phyloP scores from a whole-genome alignment of 371 early-diverging fungal genomes.

The Mortierella sp. region DNA sequence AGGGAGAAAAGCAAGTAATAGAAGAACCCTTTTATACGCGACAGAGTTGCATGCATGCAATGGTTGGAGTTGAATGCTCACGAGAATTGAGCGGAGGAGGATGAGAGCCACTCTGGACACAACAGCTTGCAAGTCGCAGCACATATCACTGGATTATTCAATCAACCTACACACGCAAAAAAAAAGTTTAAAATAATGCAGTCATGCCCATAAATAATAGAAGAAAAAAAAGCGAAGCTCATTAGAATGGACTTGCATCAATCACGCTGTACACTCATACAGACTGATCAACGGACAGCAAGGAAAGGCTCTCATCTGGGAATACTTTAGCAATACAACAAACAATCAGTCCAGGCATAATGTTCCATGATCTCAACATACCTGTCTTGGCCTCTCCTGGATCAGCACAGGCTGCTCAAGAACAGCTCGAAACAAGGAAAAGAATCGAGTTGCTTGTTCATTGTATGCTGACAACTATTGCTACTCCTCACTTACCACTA shows the following conservation, averaged over 20 bases:
- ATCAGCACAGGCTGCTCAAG: constrained; percentile 42
- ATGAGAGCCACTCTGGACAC: constrained; percentile 9
- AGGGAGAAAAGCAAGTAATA: neutral
- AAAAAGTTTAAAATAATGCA: neutral
- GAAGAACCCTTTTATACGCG: constrained; percentile 13
- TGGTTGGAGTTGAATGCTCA: neutral
- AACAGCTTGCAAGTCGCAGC: constrained; percentile 22
- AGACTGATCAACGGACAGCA: neutral
- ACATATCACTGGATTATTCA: constrained; percentile 18
- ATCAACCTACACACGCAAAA: too few relatives aligned
- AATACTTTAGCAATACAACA: neutral
- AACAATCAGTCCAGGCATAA: constrained; percentile 12
- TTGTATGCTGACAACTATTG: constrained; percentile 16
- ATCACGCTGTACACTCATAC: neutral
- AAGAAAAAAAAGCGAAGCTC: constrained; percentile 7
- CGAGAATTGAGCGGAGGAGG: neutral
- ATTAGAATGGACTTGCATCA: constrained; percentile 5
- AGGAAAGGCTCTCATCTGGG: neutral
- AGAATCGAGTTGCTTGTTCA: constrained; percentile 51
- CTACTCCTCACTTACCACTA: neutral
- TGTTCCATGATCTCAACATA: constrained; percentile 56
- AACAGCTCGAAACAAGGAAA: constrained; percentile 54
- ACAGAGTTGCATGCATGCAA: neutral
- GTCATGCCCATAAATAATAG: neutral
- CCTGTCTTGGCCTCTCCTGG: constrained; percentile 43